A percentile compares a stretch with the other conserved stretches of the same genome.
Conservation (phyloP, 768 basidiomycete species). For the Macrolepiota fuliginosa region DNA sequence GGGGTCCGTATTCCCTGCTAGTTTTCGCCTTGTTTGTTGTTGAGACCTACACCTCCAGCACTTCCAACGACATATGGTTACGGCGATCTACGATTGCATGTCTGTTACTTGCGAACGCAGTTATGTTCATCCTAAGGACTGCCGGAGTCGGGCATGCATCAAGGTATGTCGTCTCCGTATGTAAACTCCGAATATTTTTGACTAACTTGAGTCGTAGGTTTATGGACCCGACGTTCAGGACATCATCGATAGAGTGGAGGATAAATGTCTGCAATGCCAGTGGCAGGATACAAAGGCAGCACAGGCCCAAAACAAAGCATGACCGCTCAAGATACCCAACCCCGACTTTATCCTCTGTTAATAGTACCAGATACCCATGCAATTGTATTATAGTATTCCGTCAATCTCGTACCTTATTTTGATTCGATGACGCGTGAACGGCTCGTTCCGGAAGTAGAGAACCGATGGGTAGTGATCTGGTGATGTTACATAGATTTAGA, state of each 20-base stretch:
- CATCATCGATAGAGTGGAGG: constrained; percentile 67
- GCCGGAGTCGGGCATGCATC: constrained; percentile 51
- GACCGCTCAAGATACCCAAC: background rate
- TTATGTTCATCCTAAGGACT: constrained; percentile 53
- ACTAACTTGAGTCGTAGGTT: constrained; percentile 37
- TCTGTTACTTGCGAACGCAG: constrained; percentile 62
- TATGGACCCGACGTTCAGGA: constrained; percentile 69
- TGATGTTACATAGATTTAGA: background rate
- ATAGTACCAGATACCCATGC: constrained; percentile 8
- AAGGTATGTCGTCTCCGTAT: constrained; percentile 41
- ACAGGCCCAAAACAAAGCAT: constrained; percentile 22
- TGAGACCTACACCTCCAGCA: constrained; percentile 43
- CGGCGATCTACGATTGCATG: constrained; percentile 76
- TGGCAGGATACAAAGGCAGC: constrained; percentile 22
- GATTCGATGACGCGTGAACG: constrained; percentile 8
- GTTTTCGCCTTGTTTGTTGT: constrained; percentile 11
- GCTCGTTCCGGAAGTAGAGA: constrained; percentile 5
- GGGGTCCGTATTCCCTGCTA: constrained; percentile 42
- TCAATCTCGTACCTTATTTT: constrained; percentile 5
- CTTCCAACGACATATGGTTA: constrained; percentile 73
- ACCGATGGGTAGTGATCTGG: constrained; percentile 10
- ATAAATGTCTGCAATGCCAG: constrained; percentile 69
- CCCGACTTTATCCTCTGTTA: background rate
- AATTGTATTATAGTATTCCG: constrained; percentile 8
- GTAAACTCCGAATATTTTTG: background rate